A percentile compares a stretch with the other conserved stretches of the same genome.
These are phyloP conservation scores for Aquilaria yunnanensis DNA, from an alignment of 345 rosid genomes.

Conservation along the genomic window DNA sequence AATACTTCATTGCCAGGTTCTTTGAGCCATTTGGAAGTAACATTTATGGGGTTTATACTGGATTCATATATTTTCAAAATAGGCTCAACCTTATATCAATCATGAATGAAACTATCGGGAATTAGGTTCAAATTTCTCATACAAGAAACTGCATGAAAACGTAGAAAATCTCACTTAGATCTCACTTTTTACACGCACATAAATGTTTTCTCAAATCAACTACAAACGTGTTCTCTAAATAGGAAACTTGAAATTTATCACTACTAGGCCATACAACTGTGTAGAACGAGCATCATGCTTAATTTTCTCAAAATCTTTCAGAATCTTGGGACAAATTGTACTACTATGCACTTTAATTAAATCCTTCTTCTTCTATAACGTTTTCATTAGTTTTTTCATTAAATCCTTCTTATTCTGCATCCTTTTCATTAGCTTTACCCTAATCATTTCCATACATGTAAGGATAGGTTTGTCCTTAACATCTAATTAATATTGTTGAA, in stretches of 20 bases:
- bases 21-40: too few relatives aligned
- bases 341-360: neutral
- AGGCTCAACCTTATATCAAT: neutral
- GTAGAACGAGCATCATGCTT: neutral
- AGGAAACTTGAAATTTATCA: neutral
- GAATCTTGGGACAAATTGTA: neutral
- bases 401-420: too few relatives aligned
- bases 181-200: too few relatives aligned
- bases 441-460: neutral
- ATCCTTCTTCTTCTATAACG: too few relatives aligned
- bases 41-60: too few relatives aligned
- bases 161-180: neutral
- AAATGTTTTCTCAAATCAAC: neutral
- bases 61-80: too few relatives aligned
- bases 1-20: too few relatives aligned
- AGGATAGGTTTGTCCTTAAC: neutral
- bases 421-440: neutral
- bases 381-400: too few relatives aligned
- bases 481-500: neutral
- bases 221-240: neutral
- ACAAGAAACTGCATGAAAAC: neutral
- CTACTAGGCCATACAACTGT: neutral
- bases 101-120: neutral
- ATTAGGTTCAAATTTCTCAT: neutral
- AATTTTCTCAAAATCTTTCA: neutral